Evolutionary conservation across 208 protist species (phyloP), one percentile per base, ranked within the genome.

Genomic region (Acanthamoeba castellanii): DNA sequence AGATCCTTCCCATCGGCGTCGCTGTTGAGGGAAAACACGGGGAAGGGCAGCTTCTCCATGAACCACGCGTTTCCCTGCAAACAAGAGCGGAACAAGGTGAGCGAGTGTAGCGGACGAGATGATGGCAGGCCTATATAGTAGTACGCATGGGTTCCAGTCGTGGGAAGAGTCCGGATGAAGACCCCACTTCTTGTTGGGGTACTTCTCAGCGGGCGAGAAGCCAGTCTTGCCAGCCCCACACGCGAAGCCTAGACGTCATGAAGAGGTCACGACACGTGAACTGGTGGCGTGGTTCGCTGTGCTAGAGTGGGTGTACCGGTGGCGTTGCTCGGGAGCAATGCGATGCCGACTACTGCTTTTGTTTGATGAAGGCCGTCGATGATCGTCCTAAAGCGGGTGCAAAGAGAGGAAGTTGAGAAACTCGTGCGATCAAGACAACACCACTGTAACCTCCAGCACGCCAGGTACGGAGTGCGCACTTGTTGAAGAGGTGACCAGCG

Each of bases 61-160:
- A 74, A 68, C 85, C 85, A 92, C 32, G 55, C 52, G 59, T 92
- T 74, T 3, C 85, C 85, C 85, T 92, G n/a, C 27, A 74, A 91
- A 13, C 7, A 50, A 50, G 59, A 0, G 47, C 5, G 13, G 32
- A 14, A 16, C 6, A 1, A 11, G 50, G 57, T 64, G 57, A 13
- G 57, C 57, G 57, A 13, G 0, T 27, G 57, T 5, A n/a, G 57
- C 7, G 5, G 57, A 8, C 5, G 18, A 25, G 57, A 27, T 7
- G 20, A 64, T 64, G 50, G 50, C 42, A 14, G 78, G 1, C 11
- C 72, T 4, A 78, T 13, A 64, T 64, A 5, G 20, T 5, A 1
- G 76, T 92, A 92, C 85, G 42, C 85, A 92, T 25, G 85, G 85
- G n/a, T 92, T 92, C 85, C 85, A 92, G 20, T 68, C 37, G 59